Percentiles rank a stretch among this genome's conserved stretches.
These are phyloP conservation scores for Aspergillus brasiliensis DNA, from an alignment of 2,329 filamentous ascomycete species.

Conservation along the genomic window DNA sequence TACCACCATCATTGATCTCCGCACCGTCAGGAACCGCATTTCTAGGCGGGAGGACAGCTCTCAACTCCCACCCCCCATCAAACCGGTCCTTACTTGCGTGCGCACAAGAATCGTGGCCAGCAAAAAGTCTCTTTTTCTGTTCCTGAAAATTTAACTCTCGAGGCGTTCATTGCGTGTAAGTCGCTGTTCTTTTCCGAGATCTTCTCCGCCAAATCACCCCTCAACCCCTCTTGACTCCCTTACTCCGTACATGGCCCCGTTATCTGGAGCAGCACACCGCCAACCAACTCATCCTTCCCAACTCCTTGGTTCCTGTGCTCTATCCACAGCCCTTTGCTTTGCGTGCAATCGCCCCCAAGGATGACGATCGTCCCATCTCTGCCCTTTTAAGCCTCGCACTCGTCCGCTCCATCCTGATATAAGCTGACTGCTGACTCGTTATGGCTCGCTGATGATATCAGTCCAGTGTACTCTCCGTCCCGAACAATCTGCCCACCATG, in stretches of 20 bases:
- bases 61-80: slow-evolving; percentile 14
- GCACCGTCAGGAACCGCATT: slow-evolving; percentile 31
- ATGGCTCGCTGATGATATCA: slow-evolving; percentile 29
- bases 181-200: slow-evolving; percentile 30
- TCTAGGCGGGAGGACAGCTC: slow-evolving; percentile 14
- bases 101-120: slow-evolving; percentile 10
- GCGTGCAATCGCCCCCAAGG: slow-evolving; percentile 19
- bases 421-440: slow-evolving; percentile 27
- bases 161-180: slow-evolving; percentile 45
- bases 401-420: slow-evolving; percentile 16
- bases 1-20: slow-evolving; percentile 34
- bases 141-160: slow-evolving; percentile 28
- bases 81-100: slow-evolving; percentile 27
- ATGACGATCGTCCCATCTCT: slow-evolving; percentile 7
- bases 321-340: slow-evolving; percentile 15
- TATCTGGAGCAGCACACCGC: slow-evolving; percentile 33
- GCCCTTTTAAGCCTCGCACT: slow-evolving; percentile 12
- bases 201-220: slow-evolving; percentile 35
- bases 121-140: slow-evolving; percentile 11
- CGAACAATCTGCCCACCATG: slow-evolving; percentile 51
- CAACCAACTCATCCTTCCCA: slow-evolving; percentile 24
- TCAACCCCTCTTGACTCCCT: slow-evolving; percentile 41
- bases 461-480: slow-evolving; percentile 34
- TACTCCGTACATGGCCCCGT: slow-evolving; percentile 38
- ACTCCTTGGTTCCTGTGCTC: slow-evolving; percentile 18